Evolutionary conservation across 1,284 basidiomycete genomes (phyloP).

Genomic region (Ganoderma multipileum): DNA sequence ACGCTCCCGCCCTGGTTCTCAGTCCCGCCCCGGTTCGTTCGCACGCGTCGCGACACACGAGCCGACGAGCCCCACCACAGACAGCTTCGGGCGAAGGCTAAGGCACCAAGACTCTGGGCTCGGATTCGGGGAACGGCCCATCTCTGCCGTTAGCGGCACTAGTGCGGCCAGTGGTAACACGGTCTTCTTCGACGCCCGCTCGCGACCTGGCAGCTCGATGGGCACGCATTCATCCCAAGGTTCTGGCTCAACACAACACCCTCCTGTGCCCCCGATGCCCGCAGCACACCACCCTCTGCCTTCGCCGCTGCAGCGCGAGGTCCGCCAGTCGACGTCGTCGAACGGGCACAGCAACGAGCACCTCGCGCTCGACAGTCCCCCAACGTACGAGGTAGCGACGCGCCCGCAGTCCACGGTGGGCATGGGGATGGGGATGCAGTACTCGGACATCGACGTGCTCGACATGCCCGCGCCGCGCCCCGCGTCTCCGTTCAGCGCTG

Average conservation of each 20-base stretch:
- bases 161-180: constrained; percentile 61
- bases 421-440: constrained; percentile 25
- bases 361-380: constrained; percentile 36
- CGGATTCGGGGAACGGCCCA: constrained; percentile 54
- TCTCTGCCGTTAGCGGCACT: constrained; percentile 58
- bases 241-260: constrained; percentile 32
- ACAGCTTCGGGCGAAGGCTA: constrained; percentile 29
- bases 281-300: constrained; percentile 23
- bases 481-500: constrained; percentile 52
- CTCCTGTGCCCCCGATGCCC: constrained; percentile 42
- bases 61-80: constrained; percentile 18
- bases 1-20: constrained; percentile 43
- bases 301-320: constrained; percentile 29
- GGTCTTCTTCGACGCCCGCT: constrained; percentile 64
- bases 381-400: constrained; percentile 42
- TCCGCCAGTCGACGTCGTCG: constrained; percentile 18
- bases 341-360: constrained; percentile 34
- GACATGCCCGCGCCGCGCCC: constrained; percentile 67
- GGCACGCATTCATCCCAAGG: constrained; percentile 39
- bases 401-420: constrained; percentile 28
- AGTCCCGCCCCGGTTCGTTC: constrained; percentile 28
- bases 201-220: constrained; percentile 50
- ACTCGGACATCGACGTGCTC: constrained; percentile 54
- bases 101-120: constrained; percentile 29
- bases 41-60: constrained; percentile 28